Evolutionary conservation across 352 stramenopile species (phyloP).

Genomic region (Globisporangium iwayamae): DNA sequence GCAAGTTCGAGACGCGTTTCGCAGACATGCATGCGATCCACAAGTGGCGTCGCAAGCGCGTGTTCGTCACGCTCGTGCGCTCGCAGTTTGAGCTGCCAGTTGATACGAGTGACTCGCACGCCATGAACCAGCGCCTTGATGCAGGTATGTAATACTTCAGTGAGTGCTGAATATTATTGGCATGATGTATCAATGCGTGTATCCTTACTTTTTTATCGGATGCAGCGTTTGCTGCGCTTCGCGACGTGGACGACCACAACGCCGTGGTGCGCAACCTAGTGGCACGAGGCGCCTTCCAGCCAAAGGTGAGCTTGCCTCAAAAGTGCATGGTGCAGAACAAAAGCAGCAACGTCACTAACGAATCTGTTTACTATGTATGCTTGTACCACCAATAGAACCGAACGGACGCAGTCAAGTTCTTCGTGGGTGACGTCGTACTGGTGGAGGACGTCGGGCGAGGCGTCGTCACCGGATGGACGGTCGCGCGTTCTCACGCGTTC

Average conservation of each 20-base stretch:
- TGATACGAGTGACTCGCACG: slow-evolving; percentile 20
- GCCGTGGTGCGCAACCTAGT: slow-evolving; percentile 47
- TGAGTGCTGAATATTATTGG: no score
- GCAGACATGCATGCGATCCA: slow-evolving; percentile 44
- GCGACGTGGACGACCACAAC: slow-evolving; percentile 68
- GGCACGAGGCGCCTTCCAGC: slow-evolving; percentile 38
- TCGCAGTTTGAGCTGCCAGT: slow-evolving; percentile 46
- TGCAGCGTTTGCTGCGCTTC: slow-evolving; percentile 50
- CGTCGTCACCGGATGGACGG: slow-evolving; percentile 63
- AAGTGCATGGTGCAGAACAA: not conserved
- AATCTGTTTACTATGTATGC: not conserved
- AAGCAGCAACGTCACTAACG: not conserved
- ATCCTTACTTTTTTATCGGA: not conserved
- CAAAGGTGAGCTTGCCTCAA: slow-evolving; percentile 32
- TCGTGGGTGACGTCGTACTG: slow-evolving; percentile 67
- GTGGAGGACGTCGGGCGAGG: slow-evolving; percentile 48
- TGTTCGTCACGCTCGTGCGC: slow-evolving; percentile 44
- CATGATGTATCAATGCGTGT: not conserved
- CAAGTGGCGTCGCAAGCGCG: slow-evolving; percentile 21
- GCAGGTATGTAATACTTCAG: slow-evolving; percentile 21
- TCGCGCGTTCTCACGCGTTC: slow-evolving; percentile 30
- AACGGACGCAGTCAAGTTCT: slow-evolving; percentile 43
- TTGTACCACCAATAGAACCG: slow-evolving; percentile 30
- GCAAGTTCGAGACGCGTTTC: slow-evolving; percentile 48
- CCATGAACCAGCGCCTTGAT: slow-evolving; percentile 46